Evolutionary conservation across 306 rosid genomes (phyloP).

Genomic region (Ammopiptanthus mongolicus): DNA sequence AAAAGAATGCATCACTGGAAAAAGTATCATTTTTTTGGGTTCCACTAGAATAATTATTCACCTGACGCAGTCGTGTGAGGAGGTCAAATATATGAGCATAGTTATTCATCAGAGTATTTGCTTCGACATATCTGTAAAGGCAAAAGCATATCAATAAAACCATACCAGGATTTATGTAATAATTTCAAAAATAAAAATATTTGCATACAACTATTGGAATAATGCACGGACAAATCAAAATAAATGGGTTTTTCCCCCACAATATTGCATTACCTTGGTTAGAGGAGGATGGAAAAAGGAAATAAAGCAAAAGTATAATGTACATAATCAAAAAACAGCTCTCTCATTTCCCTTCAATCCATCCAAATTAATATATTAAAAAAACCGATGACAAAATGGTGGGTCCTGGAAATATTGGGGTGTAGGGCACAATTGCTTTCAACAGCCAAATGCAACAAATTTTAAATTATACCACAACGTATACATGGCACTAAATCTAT

Average conservation of each 20-base stretch:
- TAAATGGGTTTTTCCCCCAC: no score
- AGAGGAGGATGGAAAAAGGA: no score
- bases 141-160: conserved; percentile 20
- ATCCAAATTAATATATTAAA: no score
- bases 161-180: background rate
- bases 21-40: background rate
- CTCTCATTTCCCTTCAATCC: no score
- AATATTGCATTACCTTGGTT: no score
- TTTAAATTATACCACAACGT: background rate
- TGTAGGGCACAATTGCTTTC: no score
- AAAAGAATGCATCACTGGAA: background rate
- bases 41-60: conserved; percentile 21
- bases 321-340: no score
- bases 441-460: background rate
- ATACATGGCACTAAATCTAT: background rate
- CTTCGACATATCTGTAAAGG: conserved; percentile 60
- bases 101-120: conserved; percentile 65
- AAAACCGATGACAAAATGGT: no score
- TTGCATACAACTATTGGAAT: background rate
- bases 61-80: conserved; percentile 91
- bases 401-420: no score
- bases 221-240: no score
- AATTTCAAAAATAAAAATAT: background rate
- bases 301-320: no score
- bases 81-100: conserved; percentile 96